Evolutionary conservation across 345 rosid species (phyloP).

Genomic region (Corchorus capsularis): DNA sequence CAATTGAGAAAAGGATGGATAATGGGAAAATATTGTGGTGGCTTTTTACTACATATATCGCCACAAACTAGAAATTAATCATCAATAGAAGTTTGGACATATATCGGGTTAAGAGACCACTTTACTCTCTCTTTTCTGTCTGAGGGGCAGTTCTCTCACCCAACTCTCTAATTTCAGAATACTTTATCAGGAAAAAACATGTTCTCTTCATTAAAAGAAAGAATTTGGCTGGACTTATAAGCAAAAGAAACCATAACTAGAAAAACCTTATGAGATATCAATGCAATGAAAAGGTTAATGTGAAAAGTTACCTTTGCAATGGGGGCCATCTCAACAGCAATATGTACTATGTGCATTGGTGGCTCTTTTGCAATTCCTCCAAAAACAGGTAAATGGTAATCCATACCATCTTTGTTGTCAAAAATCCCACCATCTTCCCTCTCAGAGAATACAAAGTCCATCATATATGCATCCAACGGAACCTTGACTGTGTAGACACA

Average conservation of each 20-base stretch:
- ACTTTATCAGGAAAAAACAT: neutral
- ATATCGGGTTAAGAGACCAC: neutral
- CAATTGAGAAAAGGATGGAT: constrained; percentile 2
- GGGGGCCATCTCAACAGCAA: constrained; percentile 98
- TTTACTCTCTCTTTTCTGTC: neutral
- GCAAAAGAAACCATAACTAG: neutral
- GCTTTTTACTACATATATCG: neutral
- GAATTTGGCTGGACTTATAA: constrained; percentile 1
- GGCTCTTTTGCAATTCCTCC: constrained; percentile 82
- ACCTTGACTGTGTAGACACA: constrained; percentile 68
- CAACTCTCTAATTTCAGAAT: neutral
- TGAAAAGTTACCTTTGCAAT: constrained; percentile 71
- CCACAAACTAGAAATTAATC: neutral
- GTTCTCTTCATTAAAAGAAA: constrained; percentile 7
- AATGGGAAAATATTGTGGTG: neutral
- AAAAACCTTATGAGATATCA: neutral
- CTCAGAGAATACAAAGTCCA: constrained; percentile 98
- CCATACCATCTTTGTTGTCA: constrained; percentile 76
- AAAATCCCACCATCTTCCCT: constrained; percentile 78
- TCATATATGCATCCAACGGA: constrained; percentile 89
- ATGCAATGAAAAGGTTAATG: neutral
- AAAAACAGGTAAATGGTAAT: constrained; percentile 80
- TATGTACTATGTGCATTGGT: constrained; percentile 87
- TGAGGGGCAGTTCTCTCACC: neutral
- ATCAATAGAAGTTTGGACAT: neutral